Percentiles rank a stretch among this genome's conserved stretches.
Conservation (phyloP, 768 basidiomycete genomes). For the Lactifluus subvellereus region DNA sequence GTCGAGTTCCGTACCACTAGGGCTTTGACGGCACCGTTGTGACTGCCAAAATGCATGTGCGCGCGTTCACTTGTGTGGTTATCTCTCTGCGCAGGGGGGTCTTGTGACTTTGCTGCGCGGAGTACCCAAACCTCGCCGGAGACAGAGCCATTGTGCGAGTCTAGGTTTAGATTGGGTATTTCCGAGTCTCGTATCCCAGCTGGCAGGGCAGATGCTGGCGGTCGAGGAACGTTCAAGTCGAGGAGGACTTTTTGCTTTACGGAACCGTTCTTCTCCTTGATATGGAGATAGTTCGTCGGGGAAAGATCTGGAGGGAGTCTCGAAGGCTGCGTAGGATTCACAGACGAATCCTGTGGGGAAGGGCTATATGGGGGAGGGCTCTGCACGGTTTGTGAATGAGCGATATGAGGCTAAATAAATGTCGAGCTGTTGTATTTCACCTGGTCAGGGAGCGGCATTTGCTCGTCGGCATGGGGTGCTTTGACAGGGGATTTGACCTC, state of each 20-base stretch:
- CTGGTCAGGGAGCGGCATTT: not conserved
- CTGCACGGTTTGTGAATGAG: not conserved
- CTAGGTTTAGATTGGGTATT: not conserved
- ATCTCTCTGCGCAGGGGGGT: not conserved
- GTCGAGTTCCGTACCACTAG: not conserved
- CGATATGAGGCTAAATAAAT: not conserved
- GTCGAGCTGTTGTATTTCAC: not conserved
- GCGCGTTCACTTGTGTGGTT: not conserved
- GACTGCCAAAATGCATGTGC: constrained; percentile 2
- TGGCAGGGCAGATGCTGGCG: not conserved
- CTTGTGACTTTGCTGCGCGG: not conserved
- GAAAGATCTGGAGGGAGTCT: constrained; percentile 1
- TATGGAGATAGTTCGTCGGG: constrained; percentile 9
- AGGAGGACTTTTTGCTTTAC: constrained; percentile 11
- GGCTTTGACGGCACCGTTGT: constrained; percentile 8
- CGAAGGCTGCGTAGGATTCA: not conserved
- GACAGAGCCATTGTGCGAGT: constrained; percentile 16
- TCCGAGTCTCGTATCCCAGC: not conserved
- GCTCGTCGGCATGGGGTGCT: not conserved
- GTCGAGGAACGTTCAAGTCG: constrained; percentile 11
- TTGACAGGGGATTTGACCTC: not conserved
- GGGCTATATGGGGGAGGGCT: constrained; percentile 17
- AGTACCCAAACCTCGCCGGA: constrained; percentile 11
- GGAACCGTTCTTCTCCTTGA: constrained; percentile 6
- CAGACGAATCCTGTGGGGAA: not conserved